These are phyloP conservation scores for Aphanomyces euteiches DNA, from an alignment of 352 stramenopile species.

Conservation along the genomic window DNA sequence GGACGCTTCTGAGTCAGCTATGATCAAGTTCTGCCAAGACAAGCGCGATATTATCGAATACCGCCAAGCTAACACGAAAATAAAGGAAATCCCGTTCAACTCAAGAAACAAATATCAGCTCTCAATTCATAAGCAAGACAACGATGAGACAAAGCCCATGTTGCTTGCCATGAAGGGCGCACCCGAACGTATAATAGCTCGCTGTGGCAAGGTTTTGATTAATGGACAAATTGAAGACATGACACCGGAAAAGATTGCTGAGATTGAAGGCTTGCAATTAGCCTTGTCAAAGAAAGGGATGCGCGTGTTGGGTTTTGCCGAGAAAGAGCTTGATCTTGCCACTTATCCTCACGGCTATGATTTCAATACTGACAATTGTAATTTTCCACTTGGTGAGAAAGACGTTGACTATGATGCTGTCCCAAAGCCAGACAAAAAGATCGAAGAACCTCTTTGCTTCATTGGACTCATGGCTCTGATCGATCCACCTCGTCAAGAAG, in stretches of 20 bases:
- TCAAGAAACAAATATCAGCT: conserved; percentile 85
- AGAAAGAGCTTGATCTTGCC: conserved; percentile 51
- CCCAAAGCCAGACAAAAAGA: conserved; percentile 69
- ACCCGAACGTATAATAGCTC: conserved; percentile 91
- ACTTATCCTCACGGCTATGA: conserved; percentile 57
- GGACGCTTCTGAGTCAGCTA: conserved; percentile 72
- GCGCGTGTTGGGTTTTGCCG: conserved; percentile 60
- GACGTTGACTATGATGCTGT: conserved; percentile 73
- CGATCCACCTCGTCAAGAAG: conserved; percentile 89
- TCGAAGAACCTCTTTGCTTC: conserved; percentile 80
- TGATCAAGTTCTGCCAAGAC: conserved; percentile 84
- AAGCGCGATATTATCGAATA: conserved; percentile 70
- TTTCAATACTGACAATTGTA: conserved; percentile 74
- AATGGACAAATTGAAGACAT: conserved; percentile 63
- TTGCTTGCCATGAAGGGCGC: conserved; percentile 94
- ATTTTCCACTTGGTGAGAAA: conserved; percentile 81
- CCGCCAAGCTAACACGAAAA: conserved; percentile 54
- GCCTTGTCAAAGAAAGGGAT: conserved; percentile 64
- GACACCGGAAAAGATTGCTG: conserved; percentile 87
- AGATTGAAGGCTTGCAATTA: conserved; percentile 51
- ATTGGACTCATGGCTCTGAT: conserved; percentile 95
- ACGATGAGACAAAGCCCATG: conserved; percentile 55
- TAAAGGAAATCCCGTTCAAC: conserved; percentile 84
- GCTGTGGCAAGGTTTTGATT: conserved; percentile 84
- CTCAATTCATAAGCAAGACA: conserved; percentile 77